phyloP scores from a whole-genome alignment of 257 asterid species.

The Fraxinus anomala region DNA sequence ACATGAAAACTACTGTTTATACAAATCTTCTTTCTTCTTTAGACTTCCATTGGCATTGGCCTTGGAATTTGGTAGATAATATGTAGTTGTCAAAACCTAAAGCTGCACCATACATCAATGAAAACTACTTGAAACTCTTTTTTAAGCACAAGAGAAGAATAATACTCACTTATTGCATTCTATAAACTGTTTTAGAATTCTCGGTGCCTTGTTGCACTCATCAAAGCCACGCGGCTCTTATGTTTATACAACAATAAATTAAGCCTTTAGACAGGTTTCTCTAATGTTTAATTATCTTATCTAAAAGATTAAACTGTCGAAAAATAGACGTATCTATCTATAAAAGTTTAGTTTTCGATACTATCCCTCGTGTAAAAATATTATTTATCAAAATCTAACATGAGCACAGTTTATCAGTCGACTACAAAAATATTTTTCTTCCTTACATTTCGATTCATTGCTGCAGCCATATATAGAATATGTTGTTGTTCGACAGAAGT shows the following conservation, averaged over 20 bases:
- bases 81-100: slow-evolving; percentile 18
- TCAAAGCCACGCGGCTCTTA: neutral
- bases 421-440: neutral
- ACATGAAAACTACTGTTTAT: neutral
- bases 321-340: neutral
- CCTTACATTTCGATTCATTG: neutral
- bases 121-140: neutral
- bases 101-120: slow-evolving; percentile 9
- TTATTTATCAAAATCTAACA: neutral
- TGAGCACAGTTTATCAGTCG: too few relatives aligned
- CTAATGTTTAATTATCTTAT: too few relatives aligned
- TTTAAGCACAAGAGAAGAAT: slow-evolving; percentile 1
- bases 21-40: neutral
- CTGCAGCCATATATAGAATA: neutral
- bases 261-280: neutral
- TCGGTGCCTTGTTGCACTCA: neutral
- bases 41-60: slow-evolving; percentile 2
- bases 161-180: slow-evolving; percentile 8
- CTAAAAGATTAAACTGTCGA: neutral
- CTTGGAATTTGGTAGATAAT: neutral
- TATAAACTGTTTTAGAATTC: neutral
- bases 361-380: neutral
- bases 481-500: neutral
- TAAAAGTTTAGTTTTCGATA: neutral
- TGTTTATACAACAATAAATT: neutral